phyloP scores from a whole-genome alignment of 768 basidiomycete species.

The Boletus subparvulus region DNA sequence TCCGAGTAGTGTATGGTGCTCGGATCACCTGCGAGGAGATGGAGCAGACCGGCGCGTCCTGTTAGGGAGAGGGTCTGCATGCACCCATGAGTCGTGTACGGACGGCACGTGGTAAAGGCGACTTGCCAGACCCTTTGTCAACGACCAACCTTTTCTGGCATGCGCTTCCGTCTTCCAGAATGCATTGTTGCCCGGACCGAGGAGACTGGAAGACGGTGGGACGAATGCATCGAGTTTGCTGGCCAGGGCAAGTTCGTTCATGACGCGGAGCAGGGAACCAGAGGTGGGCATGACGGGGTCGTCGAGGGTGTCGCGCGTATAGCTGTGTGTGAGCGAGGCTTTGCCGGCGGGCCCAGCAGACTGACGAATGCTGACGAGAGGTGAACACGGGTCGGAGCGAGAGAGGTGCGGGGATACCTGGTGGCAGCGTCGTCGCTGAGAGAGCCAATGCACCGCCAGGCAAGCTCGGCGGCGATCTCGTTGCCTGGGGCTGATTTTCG shows the following conservation, averaged over 20 bases:
- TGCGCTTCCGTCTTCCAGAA: constrained; percentile 28
- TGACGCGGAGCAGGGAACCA: constrained; percentile 21
- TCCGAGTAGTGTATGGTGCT: constrained; percentile 60
- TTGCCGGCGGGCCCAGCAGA: constrained; percentile 80
- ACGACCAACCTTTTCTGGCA: constrained; percentile 24
- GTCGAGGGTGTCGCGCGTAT: constrained; percentile 52
- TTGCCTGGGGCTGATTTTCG: constrained; percentile 42
- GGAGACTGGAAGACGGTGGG: neutral
- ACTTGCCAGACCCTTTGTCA: constrained; percentile 25
- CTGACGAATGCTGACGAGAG: constrained; percentile 65
- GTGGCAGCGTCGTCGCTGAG: constrained; percentile 77
- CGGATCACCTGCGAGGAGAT: constrained; percentile 53
- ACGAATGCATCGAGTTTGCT: constrained; percentile 23
- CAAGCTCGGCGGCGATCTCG: constrained; percentile 83
- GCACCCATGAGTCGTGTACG: neutral
- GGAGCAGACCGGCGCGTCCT: constrained; percentile 68
- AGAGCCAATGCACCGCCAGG: constrained; percentile 70
- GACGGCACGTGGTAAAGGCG: neutral
- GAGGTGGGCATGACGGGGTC: constrained; percentile 29
- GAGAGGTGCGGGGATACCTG: constrained; percentile 46
- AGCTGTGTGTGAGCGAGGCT: constrained; percentile 80
- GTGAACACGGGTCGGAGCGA: neutral
- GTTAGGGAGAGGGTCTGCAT: constrained; percentile 74
- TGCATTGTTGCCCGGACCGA: constrained; percentile 25
- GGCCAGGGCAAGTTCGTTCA: constrained; percentile 22